Evolutionary conservation across 2,329 filamentous ascomycete species (phyloP).

Genomic region (Diaporthe amygdali): DNA sequence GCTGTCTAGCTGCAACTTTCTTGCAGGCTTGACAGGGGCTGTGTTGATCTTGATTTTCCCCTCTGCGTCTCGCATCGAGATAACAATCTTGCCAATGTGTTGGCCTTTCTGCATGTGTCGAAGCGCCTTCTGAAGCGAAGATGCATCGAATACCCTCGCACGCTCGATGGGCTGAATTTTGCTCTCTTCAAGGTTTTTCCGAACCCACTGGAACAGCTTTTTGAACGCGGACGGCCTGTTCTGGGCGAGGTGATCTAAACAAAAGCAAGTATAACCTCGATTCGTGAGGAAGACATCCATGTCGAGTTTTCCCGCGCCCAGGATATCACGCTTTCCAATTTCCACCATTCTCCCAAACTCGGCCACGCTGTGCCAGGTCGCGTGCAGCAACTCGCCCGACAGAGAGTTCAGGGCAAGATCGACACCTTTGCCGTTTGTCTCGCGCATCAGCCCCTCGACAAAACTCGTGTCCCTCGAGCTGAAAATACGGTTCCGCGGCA

Average conservation of each 20-base stretch:
- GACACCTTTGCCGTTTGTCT: not conserved
- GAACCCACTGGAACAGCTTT: too few relatives aligned
- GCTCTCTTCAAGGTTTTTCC: not conserved
- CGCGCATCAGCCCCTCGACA: not conserved
- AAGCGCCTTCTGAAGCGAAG: slow-evolving; percentile 41
- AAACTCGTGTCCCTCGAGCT: slow-evolving; percentile 13
- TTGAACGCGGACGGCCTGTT: not conserved
- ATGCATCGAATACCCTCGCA: slow-evolving; percentile 26
- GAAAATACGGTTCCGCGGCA: slow-evolving; percentile 29
- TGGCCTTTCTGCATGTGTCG: slow-evolving; percentile 36
- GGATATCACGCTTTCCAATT: slow-evolving; percentile 22
- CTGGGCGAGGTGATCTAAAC: not conserved
- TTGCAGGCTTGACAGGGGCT: not conserved
- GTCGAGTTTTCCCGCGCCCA: slow-evolving; percentile 3
- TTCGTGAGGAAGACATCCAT: slow-evolving; percentile 14
- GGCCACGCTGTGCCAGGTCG: slow-evolving; percentile 17
- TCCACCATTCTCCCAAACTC: slow-evolving; percentile 22
- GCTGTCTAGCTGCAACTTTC: not conserved
- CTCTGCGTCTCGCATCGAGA: slow-evolving; percentile 16
- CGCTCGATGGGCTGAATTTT: slow-evolving; percentile 19
- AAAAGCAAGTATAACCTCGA: not conserved
- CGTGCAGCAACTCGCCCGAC: slow-evolving; percentile 8
- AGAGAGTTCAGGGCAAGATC: slow-evolving; percentile 26
- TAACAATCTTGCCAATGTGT: slow-evolving; percentile 40
- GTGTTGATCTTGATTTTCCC: not conserved